Evolutionary conservation across 2,329 filamentous ascomycete species (phyloP), one percentile per base, ranked within the genome.

Genomic region (Aschersonia sp.): DNA sequence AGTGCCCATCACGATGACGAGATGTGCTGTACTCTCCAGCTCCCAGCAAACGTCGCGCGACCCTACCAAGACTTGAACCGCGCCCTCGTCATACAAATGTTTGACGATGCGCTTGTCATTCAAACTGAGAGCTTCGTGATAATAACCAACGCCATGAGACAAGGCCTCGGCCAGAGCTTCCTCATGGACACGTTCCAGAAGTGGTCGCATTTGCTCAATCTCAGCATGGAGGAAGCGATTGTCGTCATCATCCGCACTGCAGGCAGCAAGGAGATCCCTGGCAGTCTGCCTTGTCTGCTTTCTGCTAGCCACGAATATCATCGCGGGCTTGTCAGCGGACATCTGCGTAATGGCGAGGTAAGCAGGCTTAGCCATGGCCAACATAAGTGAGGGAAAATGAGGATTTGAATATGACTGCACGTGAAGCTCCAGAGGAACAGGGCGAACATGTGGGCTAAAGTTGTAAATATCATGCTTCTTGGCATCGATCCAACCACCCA

Each of bases 391-490:
- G 4, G 92, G 94, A 69, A 95, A 95, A 61, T 98, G 94, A 44
- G 94, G 88, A 50, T 95, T 94, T 31, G 83, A 86, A 68, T 92
- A 98, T 1, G 89, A 90, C 65, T 98, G 92, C 44, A 98, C 84
- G 61, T 95, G 88, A 49, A 98, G 77, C 62, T 97, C 90, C 32
- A 98, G 70, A 29, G 90, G 89, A 14, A 95, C 80, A 1, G 88
- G 84, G 48, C 94, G 83, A 51, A 90, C 82, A 58, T 90, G 84
- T 2, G 92, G 92, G 57, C 87, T 95, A 70, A 98, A 98, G 68
- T 98, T 98, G 74, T 90, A 98, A 53, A 95, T 95, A 45, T 92
- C 94, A 62, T 98, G 92, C 70, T 95, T 97, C 64, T 82, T 94
- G 6, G 90, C 92, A 54, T 94, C 92, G 55, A 98, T 88, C 92